phyloP scores from a whole-genome alignment of 345 rosid genomes.

The Viola odorata region DNA sequence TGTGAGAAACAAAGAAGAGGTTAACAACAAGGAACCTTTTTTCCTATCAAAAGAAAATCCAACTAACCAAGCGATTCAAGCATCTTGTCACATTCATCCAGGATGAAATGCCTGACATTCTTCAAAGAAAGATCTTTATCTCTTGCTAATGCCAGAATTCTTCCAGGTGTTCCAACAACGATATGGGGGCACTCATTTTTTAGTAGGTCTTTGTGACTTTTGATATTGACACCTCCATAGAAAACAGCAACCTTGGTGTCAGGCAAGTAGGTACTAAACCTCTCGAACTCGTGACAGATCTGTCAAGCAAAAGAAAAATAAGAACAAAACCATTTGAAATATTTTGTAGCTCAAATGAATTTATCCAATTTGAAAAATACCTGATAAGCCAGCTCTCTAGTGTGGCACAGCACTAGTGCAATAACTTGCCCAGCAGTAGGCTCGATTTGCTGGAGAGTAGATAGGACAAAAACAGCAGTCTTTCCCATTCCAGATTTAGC shows the following conservation, averaged over 20 bases:
- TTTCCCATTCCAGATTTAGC: slow-evolving; percentile 99
- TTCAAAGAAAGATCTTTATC: slow-evolving; percentile 94
- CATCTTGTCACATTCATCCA: slow-evolving; percentile 99
- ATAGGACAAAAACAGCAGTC: slow-evolving; percentile 92
- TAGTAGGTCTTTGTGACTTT: slow-evolving; percentile 78
- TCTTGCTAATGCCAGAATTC: slow-evolving; percentile 80
- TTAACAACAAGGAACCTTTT: not conserved
- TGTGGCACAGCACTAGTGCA: slow-evolving; percentile 89
- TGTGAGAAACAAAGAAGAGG: not conserved
- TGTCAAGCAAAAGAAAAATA: slow-evolving; percentile 17
- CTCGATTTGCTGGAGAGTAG: slow-evolving; percentile 87
- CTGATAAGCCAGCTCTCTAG: slow-evolving; percentile 98
- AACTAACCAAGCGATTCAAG: slow-evolving; percentile 91
- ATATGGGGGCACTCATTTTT: slow-evolving; percentile 99
- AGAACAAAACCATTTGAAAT: not conserved
- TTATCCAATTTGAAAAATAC: slow-evolving; percentile 20
- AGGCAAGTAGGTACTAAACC: slow-evolving; percentile 92
- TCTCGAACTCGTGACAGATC: slow-evolving; percentile 95
- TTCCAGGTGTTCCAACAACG: slow-evolving; percentile 97
- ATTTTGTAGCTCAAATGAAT: not conserved
- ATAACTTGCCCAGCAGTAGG: slow-evolving; percentile 87
- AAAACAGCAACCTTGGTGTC: slow-evolving; percentile 91
- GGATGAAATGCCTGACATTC: slow-evolving; percentile 99
- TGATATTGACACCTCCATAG: slow-evolving; percentile 92
- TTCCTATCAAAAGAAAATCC: not conserved